Conservation (phyloP, 1,284 basidiomycete genomes). For the Termitomyces sp. region DNA sequence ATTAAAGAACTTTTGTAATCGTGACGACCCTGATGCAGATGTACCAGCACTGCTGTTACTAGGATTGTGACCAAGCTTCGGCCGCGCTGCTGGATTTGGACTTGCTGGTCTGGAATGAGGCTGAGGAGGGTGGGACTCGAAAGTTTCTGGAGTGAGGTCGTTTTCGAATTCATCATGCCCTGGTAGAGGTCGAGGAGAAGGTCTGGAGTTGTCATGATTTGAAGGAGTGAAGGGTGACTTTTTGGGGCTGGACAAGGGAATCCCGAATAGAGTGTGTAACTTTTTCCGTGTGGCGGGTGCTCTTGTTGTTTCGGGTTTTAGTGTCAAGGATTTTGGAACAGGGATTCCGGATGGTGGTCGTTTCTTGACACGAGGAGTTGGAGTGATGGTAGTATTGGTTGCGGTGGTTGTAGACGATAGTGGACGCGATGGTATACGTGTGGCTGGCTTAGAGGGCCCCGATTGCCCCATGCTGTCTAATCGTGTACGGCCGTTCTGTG, state of each 20-base stretch:
- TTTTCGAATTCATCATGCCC: conserved; percentile 13
- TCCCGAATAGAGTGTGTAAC: conserved; percentile 49
- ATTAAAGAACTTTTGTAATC: conserved; percentile 16
- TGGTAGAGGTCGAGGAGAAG: conserved; percentile 25
- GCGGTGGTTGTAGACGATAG: conserved; percentile 59
- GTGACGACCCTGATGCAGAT: conserved; percentile 17
- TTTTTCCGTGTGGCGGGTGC: conserved; percentile 31
- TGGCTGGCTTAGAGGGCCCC: conserved; percentile 39
- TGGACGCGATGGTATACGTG: conserved; percentile 53
- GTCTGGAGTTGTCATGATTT: conserved; percentile 26
- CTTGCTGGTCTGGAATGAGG: conserved; percentile 23
- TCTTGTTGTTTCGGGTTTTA: conserved; percentile 28
- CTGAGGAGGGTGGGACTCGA: conserved; percentile 19
- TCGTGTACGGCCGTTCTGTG: conserved; percentile 12
- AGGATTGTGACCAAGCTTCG: conserved; percentile 12
- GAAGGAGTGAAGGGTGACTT: conserved; percentile 35
- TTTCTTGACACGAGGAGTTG: conserved; percentile 39
- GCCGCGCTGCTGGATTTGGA: conserved; percentile 23
- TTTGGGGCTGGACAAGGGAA: conserved; percentile 34
- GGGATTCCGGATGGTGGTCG: conserved; percentile 23
- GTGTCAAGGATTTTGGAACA: conserved; percentile 17
- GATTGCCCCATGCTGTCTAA: conserved; percentile 16
- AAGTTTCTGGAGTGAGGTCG: conserved; percentile 26
- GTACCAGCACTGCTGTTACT: conserved; percentile 15
- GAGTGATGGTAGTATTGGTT: conserved; percentile 53